phyloP scores from a whole-genome alignment of 768 basidiomycete genomes.

The Megacollybia marginata region DNA sequence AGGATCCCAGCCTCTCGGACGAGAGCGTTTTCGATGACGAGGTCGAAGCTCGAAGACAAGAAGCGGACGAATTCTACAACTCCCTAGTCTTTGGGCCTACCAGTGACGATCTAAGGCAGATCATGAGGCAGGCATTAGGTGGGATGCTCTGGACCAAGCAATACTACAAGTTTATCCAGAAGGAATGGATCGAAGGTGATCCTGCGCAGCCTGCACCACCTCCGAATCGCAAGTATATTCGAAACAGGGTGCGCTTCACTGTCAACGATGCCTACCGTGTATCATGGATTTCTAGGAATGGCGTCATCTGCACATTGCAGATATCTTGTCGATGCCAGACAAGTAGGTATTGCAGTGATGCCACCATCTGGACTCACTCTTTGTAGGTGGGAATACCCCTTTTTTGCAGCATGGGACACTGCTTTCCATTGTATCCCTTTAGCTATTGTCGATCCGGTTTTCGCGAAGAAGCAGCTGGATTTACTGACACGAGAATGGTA shows the following conservation, averaged over 20 bases:
- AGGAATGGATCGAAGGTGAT: constrained; percentile 95
- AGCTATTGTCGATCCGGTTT: constrained; percentile 89
- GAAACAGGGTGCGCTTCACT: constrained; percentile 60
- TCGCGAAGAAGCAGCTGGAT: constrained; percentile 97
- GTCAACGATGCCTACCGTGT: not conserved
- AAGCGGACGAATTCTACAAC: constrained; percentile 95
- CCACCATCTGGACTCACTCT: constrained; percentile 1
- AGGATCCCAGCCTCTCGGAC: constrained; percentile 76
- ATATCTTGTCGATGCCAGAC: constrained; percentile 98
- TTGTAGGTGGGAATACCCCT: constrained; percentile 92
- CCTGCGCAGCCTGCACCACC: constrained; percentile 93
- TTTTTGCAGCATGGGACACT: constrained; percentile 97
- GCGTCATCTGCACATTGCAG: constrained; percentile 92
- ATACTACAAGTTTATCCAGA: constrained; percentile 92
- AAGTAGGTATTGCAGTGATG: constrained; percentile 52
- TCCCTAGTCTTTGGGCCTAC: constrained; percentile 75
- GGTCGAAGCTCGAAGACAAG: constrained; percentile 84
- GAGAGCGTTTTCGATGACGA: constrained; percentile 84
- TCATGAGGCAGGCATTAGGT: constrained; percentile 92
- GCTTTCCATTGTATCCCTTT: constrained; percentile 99
- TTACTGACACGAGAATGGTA: constrained; percentile 98
- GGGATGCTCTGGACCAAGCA: constrained; percentile 99
- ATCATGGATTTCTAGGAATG: constrained; percentile 54
- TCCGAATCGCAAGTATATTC: constrained; percentile 73
- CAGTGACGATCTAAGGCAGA: constrained; percentile 88